Percentiles rank a stretch among this genome's conserved stretches.
Evolutionary conservation across 345 rosid genomes (phyloP).

Genomic region (Sapria himalayana): DNA sequence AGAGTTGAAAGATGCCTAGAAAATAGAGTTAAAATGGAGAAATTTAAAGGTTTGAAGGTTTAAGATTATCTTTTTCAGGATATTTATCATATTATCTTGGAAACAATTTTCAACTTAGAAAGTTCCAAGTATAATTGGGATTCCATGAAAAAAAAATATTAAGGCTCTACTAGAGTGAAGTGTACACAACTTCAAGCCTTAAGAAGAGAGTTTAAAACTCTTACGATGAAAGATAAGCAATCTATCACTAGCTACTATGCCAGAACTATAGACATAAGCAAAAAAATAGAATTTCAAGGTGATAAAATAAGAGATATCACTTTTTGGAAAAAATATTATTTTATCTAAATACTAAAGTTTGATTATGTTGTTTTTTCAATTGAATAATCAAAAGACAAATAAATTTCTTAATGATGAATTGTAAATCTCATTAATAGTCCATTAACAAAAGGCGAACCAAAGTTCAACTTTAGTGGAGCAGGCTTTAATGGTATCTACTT

Average conservation of each 20-base stretch:
- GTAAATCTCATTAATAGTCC: neutral
- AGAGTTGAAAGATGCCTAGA: too few species aligned
- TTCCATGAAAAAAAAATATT: neutral
- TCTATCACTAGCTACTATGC: neutral
- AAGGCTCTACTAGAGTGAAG: neutral
- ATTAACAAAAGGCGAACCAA: neutral
- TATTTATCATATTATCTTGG: neutral
- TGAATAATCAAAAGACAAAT: neutral
- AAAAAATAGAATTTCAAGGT: neutral
- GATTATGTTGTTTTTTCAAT: neutral
- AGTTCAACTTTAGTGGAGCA: neutral
- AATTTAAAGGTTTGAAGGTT: neutral
- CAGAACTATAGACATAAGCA: neutral
- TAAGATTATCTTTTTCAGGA: slow-evolving; percentile 4
- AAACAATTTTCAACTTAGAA: neutral
- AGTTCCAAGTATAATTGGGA: neutral
- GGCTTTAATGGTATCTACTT: neutral
- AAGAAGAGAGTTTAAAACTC: neutral
- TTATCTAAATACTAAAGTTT: neutral
- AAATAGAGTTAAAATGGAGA: neutral
- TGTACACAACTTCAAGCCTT: neutral
- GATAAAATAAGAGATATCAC: neutral
- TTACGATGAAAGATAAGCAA: neutral
- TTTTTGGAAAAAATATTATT: neutral
- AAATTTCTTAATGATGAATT: neutral